Conservation (phyloP, 768 basidiomycete genomes). For the Tricholoma matsutake region DNA sequence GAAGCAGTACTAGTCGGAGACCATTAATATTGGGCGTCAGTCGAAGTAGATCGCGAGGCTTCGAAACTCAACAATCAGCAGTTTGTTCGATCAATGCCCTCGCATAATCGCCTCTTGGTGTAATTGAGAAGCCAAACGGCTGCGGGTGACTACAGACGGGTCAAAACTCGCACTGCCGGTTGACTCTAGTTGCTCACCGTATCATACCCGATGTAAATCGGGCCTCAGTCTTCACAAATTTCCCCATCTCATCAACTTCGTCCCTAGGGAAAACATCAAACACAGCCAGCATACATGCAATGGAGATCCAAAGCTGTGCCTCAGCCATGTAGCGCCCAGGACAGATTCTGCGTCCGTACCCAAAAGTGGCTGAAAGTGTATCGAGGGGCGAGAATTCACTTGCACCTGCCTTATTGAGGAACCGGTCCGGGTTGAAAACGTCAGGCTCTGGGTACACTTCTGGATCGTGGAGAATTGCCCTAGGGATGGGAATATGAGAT, state of each 20-base stretch:
- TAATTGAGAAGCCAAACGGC: conserved; percentile 32
- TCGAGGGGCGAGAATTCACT: conserved; percentile 32
- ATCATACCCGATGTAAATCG: conserved; percentile 43
- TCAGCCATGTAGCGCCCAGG: conserved; percentile 47
- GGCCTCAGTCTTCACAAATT: conserved; percentile 26
- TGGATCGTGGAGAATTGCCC: conserved; percentile 52
- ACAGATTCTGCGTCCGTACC: conserved; percentile 44
- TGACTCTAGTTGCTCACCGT: conserved; percentile 28
- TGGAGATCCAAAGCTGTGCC: conserved; percentile 42
- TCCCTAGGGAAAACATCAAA: conserved; percentile 37
- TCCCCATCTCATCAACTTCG: conserved; percentile 31
- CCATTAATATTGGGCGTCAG: neutral
- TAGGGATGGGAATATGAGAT: conserved; percentile 13
- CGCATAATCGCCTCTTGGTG: conserved; percentile 26
- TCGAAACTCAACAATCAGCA: conserved; percentile 1
- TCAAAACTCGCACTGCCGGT: neutral
- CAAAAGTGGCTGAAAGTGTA: conserved; percentile 37
- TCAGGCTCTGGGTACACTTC: conserved; percentile 42
- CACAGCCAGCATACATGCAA: conserved; percentile 39
- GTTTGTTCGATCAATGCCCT: conserved; percentile 31
- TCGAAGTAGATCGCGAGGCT: conserved; percentile 6
- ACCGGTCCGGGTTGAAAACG: conserved; percentile 49
- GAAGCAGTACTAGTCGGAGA: neutral
- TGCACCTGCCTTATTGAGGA: conserved; percentile 25
- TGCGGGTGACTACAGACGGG: conserved; percentile 26